Percentiles rank a stretch among this genome's conserved stretches.
phyloP scores from a whole-genome alignment of 768 basidiomycete genomes.

The Agrocybe praecox region DNA sequence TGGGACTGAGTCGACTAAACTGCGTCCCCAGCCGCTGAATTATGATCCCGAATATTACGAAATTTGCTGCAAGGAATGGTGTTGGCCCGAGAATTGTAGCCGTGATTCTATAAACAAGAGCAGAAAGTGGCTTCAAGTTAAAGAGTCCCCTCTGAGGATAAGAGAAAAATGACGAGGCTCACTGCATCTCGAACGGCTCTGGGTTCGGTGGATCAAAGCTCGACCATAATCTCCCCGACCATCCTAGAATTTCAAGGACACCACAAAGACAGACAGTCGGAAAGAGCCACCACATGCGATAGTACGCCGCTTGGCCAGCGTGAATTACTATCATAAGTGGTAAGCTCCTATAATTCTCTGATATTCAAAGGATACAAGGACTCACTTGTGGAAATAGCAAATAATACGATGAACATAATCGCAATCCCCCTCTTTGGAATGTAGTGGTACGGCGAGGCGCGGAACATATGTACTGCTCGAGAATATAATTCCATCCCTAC shows the following conservation, averaged over 20 bases:
- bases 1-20: constrained; percentile 52
- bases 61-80: constrained; percentile 58
- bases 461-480: neutral
- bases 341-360: neutral
- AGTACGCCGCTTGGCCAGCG: constrained; percentile 43
- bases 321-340: constrained; percentile 40
- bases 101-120: constrained; percentile 38
- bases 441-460: constrained; percentile 27
- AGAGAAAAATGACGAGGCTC: constrained; percentile 10
- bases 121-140: neutral
- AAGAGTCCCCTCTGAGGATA: too few relatives aligned
- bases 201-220: constrained; percentile 25
- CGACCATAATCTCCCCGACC: constrained; percentile 59
- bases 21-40: constrained; percentile 42
- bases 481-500: neutral
- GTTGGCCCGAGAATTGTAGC: constrained; percentile 58
- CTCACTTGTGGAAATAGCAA: constrained; percentile 41
- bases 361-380: neutral
- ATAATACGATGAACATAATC: constrained; percentile 33
- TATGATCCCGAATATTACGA: constrained; percentile 53
- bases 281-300: constrained; percentile 55
- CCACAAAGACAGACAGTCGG: constrained; percentile 53
- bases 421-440: constrained; percentile 23
- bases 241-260: constrained; percentile 55
- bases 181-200: constrained; percentile 45